Conservation (phyloP, 306 rosid species). For the Quercus gilva region DNA sequence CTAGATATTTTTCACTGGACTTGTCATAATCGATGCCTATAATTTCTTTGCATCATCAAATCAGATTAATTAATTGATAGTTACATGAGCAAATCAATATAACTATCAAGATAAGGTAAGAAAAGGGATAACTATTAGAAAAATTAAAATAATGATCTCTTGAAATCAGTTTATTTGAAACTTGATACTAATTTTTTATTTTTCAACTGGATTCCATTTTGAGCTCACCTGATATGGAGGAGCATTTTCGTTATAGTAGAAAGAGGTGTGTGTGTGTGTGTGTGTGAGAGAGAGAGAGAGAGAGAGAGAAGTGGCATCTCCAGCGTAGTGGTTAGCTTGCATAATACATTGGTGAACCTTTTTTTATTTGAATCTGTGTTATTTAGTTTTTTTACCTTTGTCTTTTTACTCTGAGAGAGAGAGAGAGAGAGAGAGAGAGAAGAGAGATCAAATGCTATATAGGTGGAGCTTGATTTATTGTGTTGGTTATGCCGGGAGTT, state of each 20-base stretch:
- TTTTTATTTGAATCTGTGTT: no score
- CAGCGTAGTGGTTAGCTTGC: no score
- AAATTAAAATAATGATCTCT: not conserved
- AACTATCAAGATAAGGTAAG: not conserved
- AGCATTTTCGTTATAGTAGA: not conserved
- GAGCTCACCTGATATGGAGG: not conserved
- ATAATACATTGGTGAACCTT: no score
- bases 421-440: no score
- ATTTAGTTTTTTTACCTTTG: no score
- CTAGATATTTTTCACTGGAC: not conserved
- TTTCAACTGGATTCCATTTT: not conserved
- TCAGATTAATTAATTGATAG: not conserved
- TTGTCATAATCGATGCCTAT: slow-evolving; percentile 2
- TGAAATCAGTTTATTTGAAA: not conserved
- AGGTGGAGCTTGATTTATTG: no score
- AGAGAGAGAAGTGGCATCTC: not conserved
- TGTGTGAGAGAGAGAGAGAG: not conserved
- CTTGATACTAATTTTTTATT: not conserved
- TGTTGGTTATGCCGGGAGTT: no score
- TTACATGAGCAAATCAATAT: not conserved
- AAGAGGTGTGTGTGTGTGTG: not conserved
- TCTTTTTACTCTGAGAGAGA: no score
- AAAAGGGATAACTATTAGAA: not conserved
- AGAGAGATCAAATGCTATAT: no score
- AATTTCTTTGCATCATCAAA: slow-evolving; percentile 1